A percentile compares a stretch with the other conserved stretches of the same genome.
These are phyloP conservation scores for Tulasnella sp. DNA, from an alignment of 768 basidiomycete species.

Conservation along the genomic window DNA sequence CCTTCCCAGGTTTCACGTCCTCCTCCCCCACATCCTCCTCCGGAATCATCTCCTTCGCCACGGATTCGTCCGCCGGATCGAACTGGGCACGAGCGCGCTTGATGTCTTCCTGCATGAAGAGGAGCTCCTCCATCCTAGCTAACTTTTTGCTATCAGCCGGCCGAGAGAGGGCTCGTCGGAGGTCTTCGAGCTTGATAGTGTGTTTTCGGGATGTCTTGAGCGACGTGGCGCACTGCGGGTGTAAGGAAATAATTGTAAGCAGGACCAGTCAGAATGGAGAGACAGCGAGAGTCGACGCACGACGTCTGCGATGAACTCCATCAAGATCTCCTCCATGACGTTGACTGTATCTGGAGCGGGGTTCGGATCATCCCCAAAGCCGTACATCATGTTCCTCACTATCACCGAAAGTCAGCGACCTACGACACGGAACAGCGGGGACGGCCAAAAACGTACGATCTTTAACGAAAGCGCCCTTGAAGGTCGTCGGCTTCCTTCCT, in stretches of 20 bases:
- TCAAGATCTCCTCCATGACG: conserved; percentile 87
- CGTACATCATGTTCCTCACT: conserved; percentile 86
- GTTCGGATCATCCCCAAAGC: conserved; percentile 85
- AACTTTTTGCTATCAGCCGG: conserved; percentile 89
- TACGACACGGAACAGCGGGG: neutral
- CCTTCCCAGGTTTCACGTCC: neutral
- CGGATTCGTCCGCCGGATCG: conserved; percentile 35
- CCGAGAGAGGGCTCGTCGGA: conserved; percentile 64
- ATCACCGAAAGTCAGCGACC: neutral
- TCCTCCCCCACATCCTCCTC: neutral
- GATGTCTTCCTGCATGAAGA: conserved; percentile 15
- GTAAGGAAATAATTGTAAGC: too few species aligned
- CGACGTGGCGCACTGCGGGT: conserved; percentile 5
- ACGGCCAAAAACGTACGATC: conserved; percentile 2
- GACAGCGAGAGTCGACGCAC: conserved; percentile 38
- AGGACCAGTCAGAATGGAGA: neutral
- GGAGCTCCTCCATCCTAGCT: conserved; percentile 79
- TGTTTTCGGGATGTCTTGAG: conserved; percentile 8
- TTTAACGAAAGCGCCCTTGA: conserved; percentile 13
- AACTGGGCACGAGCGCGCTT: conserved; percentile 46
- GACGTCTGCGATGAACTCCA: conserved; percentile 83
- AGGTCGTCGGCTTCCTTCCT: neutral
- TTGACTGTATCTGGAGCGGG: conserved; percentile 79
- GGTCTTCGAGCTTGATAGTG: conserved; percentile 55
- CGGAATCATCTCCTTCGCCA: neutral